A percentile compares a stretch with the other conserved stretches of the same genome.
These are phyloP conservation scores for Phyllosticta citriasiana DNA, from an alignment of 2,329 filamentous ascomycete species.

Conservation along the genomic window DNA sequence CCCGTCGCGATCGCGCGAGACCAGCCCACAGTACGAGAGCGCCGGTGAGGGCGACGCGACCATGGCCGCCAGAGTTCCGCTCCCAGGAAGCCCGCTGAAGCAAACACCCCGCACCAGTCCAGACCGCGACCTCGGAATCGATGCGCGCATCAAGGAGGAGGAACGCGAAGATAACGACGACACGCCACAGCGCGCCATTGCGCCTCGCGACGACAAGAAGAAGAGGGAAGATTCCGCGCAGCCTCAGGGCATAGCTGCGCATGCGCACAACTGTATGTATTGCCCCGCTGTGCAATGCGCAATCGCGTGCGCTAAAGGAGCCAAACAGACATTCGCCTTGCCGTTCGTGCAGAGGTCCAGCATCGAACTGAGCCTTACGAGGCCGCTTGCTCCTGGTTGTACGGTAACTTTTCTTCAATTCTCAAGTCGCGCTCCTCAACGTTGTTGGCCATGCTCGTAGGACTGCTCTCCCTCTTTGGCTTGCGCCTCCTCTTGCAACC, in stretches of 20 bases:
- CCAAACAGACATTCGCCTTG: conserved; percentile 54
- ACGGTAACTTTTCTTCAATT: conserved; percentile 47
- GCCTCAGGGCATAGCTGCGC: background rate
- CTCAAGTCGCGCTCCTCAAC: conserved; percentile 63
- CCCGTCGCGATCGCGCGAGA: conserved; percentile 45
- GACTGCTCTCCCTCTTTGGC: conserved; percentile 54
- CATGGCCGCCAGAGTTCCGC: conserved; percentile 46
- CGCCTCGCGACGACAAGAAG: conserved; percentile 17
- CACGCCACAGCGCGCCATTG: conserved; percentile 16
- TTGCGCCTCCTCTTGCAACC: conserved; percentile 61
- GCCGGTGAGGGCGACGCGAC: conserved; percentile 41
- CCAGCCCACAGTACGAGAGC: conserved; percentile 51
- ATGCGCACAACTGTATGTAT: conserved; percentile 40
- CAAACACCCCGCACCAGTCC: conserved; percentile 46
- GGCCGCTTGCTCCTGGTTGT: conserved; percentile 54
- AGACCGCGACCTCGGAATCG: conserved; percentile 27
- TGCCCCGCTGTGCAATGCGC: conserved; percentile 8
- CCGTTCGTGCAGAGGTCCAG: conserved; percentile 76
- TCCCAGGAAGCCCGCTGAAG: conserved; percentile 51
- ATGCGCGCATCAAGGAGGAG: conserved; percentile 16
- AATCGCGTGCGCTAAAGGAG: conserved; percentile 6
- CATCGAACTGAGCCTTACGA: conserved; percentile 80
- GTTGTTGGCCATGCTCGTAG: conserved; percentile 50
- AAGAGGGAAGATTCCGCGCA: conserved; percentile 16
- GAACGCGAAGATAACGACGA: conserved; percentile 14